A percentile compares a stretch with the other conserved stretches of the same genome.
Evolutionary conservation across 169 alveolate genomes (phyloP).

Genomic region (Cryptosporidium parvum): DNA sequence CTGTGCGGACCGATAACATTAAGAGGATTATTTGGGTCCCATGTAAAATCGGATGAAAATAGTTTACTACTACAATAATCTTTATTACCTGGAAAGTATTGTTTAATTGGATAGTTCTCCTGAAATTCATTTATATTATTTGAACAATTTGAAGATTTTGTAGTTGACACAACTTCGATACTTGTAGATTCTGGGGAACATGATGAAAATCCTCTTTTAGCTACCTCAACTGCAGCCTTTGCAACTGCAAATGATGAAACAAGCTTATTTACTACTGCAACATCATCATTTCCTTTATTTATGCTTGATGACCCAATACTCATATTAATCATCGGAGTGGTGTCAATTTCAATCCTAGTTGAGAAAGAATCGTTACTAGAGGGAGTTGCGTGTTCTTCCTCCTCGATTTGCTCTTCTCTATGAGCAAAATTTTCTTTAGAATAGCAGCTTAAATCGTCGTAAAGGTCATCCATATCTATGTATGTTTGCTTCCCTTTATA

Average conservation of each 20-base stretch:
- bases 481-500: conserved; percentile 26
- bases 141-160: conserved; percentile 35
- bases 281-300: conserved; percentile 29
- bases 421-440: conserved; percentile 34
- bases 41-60: conserved; percentile 82
- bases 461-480: conserved; percentile 62
- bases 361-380: conserved; percentile 28
- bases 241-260: conserved; percentile 72
- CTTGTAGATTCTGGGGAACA: conserved; percentile 63
- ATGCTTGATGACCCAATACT: neutral
- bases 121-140: conserved; percentile 10
- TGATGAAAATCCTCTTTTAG: conserved; percentile 47
- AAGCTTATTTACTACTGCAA: conserved; percentile 56
- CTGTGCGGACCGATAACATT: conserved; percentile 90
- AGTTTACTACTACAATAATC: neutral
- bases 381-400: conserved; percentile 10
- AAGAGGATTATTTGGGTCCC: conserved; percentile 92
- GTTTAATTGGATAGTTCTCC: conserved; percentile 32
- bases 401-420: conserved; percentile 6
- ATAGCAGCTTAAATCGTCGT: conserved; percentile 36
- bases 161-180: conserved; percentile 57
- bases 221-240: conserved; percentile 68
- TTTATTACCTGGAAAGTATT: conserved; percentile 55
- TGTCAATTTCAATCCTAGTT: conserved; percentile 39
- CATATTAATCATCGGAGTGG: conserved; percentile 41